These are phyloP conservation scores for Hypoxylon sp. DNA, from an alignment of 2,329 filamentous ascomycete genomes.

Conservation along the genomic window DNA sequence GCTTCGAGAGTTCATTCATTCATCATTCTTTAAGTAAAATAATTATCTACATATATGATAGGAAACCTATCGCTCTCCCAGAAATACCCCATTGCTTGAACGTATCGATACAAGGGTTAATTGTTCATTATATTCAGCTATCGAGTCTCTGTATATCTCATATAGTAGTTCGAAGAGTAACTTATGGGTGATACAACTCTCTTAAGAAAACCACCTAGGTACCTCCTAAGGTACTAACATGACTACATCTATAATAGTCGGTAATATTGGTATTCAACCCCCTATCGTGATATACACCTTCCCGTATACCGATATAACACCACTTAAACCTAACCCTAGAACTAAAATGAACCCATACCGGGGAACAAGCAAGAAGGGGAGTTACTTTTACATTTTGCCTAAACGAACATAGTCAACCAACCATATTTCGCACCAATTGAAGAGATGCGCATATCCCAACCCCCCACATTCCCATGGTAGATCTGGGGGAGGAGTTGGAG, in stretches of 20 bases:
- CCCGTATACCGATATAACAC: not conserved
- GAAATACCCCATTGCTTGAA: not conserved
- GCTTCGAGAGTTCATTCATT: not conserved
- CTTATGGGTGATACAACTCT: not conserved
- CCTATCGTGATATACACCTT: not conserved
- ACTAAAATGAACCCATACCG: not conserved
- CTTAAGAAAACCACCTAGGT: not conserved
- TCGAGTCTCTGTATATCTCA: not conserved
- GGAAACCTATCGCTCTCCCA: not conserved
- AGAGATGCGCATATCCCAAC: not conserved
- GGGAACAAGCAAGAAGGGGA: not conserved
- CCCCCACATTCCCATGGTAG: conserved; percentile 18
- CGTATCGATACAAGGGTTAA: not conserved
- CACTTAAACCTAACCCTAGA: not conserved
- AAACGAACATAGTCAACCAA: conserved; percentile 6
- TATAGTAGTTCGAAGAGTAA: not conserved
- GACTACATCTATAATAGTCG: not conserved
- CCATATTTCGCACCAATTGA: conserved; percentile 35
- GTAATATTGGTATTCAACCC: not conserved
- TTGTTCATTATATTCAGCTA: not conserved
- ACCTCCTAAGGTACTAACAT: not conserved
- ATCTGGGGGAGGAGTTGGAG: conserved; percentile 32
- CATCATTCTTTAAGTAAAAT: not conserved
- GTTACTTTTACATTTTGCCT: conserved; percentile 18
- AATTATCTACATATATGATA: not conserved